Evolutionary conservation across 495 filamentous ascomycete species (phyloP).

Genomic region (Choiromyces venosus): DNA sequence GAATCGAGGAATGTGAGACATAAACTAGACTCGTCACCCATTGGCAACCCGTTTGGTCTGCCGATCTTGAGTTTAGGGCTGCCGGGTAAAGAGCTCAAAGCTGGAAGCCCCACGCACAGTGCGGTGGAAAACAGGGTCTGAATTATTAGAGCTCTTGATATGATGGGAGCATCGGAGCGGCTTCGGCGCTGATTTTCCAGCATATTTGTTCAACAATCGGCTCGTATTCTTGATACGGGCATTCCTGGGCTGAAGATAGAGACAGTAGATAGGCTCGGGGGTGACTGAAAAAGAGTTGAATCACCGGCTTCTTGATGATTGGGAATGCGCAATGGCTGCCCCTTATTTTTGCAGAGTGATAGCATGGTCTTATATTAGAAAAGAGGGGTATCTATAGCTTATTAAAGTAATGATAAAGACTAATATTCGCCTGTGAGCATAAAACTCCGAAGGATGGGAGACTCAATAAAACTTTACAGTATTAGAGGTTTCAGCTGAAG

Average conservation of each 20-base stretch:
- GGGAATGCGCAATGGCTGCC: neutral
- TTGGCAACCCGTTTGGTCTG: neutral
- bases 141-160: neutral
- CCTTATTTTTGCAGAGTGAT: neutral
- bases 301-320: neutral
- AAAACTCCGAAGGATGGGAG: neutral
- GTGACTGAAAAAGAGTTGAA: neutral
- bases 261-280: neutral
- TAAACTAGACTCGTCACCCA: neutral
- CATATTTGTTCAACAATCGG: neutral
- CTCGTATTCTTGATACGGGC: neutral
- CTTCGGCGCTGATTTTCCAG: neutral
- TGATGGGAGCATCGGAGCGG: no score
- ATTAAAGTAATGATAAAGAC: neutral
- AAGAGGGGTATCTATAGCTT: neutral
- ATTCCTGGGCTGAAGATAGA: neutral
- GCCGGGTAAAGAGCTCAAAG: neutral
- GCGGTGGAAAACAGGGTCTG: neutral
- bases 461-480: neutral
- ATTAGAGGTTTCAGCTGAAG: neutral
- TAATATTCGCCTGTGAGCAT: neutral
- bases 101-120: neutral
- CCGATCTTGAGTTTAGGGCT: neutral
- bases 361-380: neutral
- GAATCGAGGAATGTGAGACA: neutral